Conservation (phyloP, 176 grass and related monocot genomes). For the Alloteropsis semialata region DNA sequence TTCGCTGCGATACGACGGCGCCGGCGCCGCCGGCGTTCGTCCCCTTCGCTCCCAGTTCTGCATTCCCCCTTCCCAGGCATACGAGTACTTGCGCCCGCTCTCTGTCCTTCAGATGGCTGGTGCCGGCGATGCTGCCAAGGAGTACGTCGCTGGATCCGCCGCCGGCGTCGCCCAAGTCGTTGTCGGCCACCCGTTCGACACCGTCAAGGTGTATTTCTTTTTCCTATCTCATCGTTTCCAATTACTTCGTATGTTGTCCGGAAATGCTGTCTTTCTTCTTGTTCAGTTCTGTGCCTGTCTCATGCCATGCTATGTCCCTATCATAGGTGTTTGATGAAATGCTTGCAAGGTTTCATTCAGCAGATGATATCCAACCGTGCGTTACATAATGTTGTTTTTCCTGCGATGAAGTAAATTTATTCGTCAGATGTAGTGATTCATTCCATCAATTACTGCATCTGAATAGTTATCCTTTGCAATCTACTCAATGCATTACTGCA, state of each 20-base stretch:
- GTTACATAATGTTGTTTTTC: not conserved
- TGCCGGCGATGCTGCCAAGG: constrained; percentile 44
- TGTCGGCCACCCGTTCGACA: constrained; percentile 78
- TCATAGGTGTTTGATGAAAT: not conserved
- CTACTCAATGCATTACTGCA: not conserved
- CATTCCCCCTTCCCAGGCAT: not conserved
- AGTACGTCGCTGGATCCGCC: constrained; percentile 54
- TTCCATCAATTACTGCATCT: not conserved
- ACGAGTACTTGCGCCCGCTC: not conserved
- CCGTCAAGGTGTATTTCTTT: constrained; percentile 51
- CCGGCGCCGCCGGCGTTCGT: not conserved
- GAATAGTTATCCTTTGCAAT: not conserved
- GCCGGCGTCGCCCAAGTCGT: constrained; percentile 64
- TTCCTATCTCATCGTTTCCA: not conserved
- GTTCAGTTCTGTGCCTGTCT: not conserved
- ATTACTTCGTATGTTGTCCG: not conserved
- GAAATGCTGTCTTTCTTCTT: not conserved
- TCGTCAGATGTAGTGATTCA: not conserved
- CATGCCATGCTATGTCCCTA: not conserved
- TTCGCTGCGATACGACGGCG: not conserved
- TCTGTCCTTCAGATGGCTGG: constrained; percentile 29
- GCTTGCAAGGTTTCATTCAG: not conserved
- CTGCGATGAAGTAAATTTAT: not conserved
- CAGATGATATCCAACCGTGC: not conserved
- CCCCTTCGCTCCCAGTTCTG: not conserved